Evolutionary conservation across 148 eudicot species (phyloP).

Genomic region (Silene conica): DNA sequence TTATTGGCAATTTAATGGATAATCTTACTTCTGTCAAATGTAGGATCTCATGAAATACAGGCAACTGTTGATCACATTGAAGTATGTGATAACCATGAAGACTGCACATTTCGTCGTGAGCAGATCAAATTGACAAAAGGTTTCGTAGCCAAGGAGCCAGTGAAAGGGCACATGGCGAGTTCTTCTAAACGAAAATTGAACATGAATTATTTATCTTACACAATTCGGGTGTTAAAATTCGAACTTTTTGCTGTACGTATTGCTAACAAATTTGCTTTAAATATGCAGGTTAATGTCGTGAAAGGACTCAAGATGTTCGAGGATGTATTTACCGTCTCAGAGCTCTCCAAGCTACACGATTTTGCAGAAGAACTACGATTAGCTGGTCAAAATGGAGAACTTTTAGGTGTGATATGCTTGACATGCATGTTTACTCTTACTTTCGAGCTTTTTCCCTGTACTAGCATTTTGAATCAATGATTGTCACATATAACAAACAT

Average conservation of each 20-base stretch:
- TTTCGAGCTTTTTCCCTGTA: neutral
- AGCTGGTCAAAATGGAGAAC: constrained; percentile 91
- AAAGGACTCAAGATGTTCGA: constrained; percentile 91
- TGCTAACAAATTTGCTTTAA: neutral
- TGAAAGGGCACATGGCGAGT: constrained; percentile 93
- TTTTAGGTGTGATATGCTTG: constrained; percentile 53
- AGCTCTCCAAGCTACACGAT: constrained; percentile 61
- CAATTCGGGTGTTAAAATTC: constrained; percentile 1
- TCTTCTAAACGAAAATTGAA: constrained; percentile 31
- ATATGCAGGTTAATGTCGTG: constrained; percentile 87
- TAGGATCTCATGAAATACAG: constrained; percentile 83
- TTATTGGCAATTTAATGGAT: neutral
- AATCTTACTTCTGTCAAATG: constrained; percentile 4
- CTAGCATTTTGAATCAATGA: neutral
- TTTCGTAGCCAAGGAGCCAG: constrained; percentile 88
- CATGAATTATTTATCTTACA: neutral
- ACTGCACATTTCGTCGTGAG: constrained; percentile 63
- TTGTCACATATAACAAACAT: neutral
- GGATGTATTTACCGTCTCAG: constrained; percentile 58
- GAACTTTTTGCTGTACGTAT: neutral
- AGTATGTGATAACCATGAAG: constrained; percentile 77
- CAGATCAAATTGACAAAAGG: constrained; percentile 91
- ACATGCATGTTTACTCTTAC: neutral
- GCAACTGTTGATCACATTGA: constrained; percentile 38
- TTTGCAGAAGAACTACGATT: constrained; percentile 66